Base-by-base conservation (phyloP, 768 basidiomycete species). In the Tricholoma bakamatsutake region DNA sequence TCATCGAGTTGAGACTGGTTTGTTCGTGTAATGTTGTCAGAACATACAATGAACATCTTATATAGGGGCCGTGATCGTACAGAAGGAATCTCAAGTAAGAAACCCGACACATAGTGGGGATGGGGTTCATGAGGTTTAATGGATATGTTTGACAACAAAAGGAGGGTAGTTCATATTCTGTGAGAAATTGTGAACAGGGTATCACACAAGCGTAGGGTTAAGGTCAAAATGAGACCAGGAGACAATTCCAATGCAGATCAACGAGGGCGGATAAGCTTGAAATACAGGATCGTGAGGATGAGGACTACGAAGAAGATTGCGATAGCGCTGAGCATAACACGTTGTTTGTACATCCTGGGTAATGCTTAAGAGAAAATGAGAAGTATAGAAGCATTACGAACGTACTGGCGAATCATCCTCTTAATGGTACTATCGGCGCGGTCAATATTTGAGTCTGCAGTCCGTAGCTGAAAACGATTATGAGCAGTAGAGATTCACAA, bases 371-470 rank as follows among this genome's bases (percentile, higher is more conserved):
- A 30, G 59, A 47, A 27, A 28, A 24, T n/a, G 37, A 45, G 18
- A n/a, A 24, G 13, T 10, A 13, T 6, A 18, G 37, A 53, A 35
- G 8, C 21, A 27, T 46, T n/a, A 1, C 34, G 5, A 54, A 79
- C 87, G 65, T 62, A 95, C 95, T 90, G 85, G 67, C 83, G 76
- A 45, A 96, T 87, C 94, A 97, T 97, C 69, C 87, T 89, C 76
- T 85, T 93, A 39, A 98, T 75, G 18, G 93, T 97, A 3, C 89
- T 90, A 3, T 84, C 83, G n/a, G 95, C 90, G 37, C 87, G 77
- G 69, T 90, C 90, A 64, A 98, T 90, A 27, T 87, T 84, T 3
- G 78, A 80, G 66, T 97, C 95, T 21, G 94, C 92, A 43, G 82
- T 80, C 46, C 77, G 76, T 21, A 97, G 81, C 92, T 94, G 46